These are phyloP conservation scores for Pseudevernia furfuracea DNA, from an alignment of 495 filamentous ascomycete species.

Conservation along the genomic window DNA sequence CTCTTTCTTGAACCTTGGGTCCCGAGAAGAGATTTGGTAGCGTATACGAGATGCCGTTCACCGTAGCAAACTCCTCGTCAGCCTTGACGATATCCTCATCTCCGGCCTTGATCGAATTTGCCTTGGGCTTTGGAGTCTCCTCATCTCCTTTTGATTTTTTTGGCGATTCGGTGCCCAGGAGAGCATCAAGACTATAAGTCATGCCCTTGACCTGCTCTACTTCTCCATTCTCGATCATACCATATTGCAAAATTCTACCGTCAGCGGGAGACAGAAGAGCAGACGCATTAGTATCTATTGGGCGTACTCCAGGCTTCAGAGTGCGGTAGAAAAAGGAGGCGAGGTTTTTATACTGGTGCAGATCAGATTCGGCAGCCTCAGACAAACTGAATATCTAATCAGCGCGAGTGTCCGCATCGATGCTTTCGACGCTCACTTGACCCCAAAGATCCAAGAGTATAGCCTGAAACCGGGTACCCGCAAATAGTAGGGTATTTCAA, in stretches of 20 bases:
- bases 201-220: constrained; percentile 99
- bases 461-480: constrained; percentile 91
- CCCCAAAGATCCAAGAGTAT: constrained; percentile 87
- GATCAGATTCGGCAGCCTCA: constrained; percentile 79
- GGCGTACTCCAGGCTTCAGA: constrained; percentile 82
- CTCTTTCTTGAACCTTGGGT: constrained; percentile 31
- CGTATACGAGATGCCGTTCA: constrained; percentile 97
- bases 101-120: constrained; percentile 4
- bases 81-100: constrained; percentile 61
- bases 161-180: constrained; percentile 62
- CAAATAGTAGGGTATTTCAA: constrained; percentile 81
- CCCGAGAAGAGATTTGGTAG: constrained; percentile 83
- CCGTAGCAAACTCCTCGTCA: constrained; percentile 85
- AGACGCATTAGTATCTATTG: constrained; percentile 70
- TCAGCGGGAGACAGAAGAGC: constrained; percentile 82
- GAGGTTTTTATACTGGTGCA: constrained; percentile 84
- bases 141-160: constrained; percentile 16
- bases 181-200: constrained; percentile 90
- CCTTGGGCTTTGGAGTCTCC: constrained; percentile 4
- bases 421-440: constrained; percentile 51
- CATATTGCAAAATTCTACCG: constrained; percentile 84
- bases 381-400: constrained; percentile 46
- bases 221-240: constrained; percentile 80
- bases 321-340: constrained; percentile 96
- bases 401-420: constrained; percentile 1